Conservation (phyloP, 2,329 filamentous ascomycete species). For the Biscogniauxia mediterranea region DNA sequence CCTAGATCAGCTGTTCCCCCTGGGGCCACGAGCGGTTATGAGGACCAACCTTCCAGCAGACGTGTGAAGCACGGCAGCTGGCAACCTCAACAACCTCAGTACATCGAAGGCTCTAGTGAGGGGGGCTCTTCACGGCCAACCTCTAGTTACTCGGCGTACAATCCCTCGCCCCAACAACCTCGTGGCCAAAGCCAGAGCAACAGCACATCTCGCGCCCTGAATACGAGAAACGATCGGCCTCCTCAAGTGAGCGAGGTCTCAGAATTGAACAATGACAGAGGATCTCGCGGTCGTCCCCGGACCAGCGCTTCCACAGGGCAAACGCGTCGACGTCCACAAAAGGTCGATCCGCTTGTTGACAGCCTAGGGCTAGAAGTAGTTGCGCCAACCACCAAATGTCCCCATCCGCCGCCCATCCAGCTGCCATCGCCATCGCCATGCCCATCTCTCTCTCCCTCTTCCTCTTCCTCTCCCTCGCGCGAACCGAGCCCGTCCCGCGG, state of each 20-base stretch:
- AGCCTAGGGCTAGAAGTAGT: neutral
- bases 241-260: neutral
- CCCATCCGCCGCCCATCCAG: too few species aligned
- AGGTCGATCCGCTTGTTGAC: neutral
- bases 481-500: slow-evolving; percentile 12
- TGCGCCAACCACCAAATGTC: neutral
- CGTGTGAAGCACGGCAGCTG: neutral
- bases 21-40: neutral
- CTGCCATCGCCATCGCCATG: neutral
- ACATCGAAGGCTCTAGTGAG: neutral
- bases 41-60: neutral
- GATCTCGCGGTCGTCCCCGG: neutral
- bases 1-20: neutral
- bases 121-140: neutral
- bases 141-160: slow-evolving; percentile 12
- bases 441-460: neutral
- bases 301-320: neutral
- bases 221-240: slow-evolving; percentile 1
- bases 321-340: neutral
- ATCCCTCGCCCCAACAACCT: neutral
- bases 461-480: neutral
- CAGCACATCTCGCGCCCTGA: too few species aligned
- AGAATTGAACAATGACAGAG: neutral
- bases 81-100: slow-evolving; percentile 3
- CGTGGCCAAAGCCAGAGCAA: neutral